Conservation (phyloP, 23 red algal genomes). For the Pyropia yezoensis region DNA sequence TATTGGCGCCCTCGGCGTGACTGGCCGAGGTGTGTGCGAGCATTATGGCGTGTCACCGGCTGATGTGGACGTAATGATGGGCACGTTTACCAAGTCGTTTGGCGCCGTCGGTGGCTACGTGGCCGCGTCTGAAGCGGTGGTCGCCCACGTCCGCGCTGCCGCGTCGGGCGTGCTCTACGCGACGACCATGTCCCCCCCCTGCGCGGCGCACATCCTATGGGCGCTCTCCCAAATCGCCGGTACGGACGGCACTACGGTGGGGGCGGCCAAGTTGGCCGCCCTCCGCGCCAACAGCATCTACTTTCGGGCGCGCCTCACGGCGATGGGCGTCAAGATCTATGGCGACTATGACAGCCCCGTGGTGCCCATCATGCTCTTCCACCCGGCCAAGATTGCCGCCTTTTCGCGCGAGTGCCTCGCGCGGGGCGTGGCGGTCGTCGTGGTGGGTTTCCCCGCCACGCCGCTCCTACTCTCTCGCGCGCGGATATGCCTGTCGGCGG, state of each 20-base stretch:
- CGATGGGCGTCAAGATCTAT: conserved; percentile 87
- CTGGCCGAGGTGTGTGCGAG: conserved; percentile 83
- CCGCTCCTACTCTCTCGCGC: conserved; percentile 81
- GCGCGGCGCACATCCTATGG: conserved; percentile 85
- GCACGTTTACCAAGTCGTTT: conserved; percentile 98
- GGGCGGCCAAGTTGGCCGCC: conserved; percentile 51
- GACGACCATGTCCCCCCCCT: conserved; percentile 80
- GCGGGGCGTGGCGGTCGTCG: conserved; percentile 90
- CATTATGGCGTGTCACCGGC: conserved; percentile 56
- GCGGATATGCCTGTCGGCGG: conserved; percentile 85
- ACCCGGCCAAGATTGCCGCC: conserved; percentile 82
- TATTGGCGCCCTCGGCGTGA: conserved; percentile 87
- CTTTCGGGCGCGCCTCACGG: conserved; percentile 67
- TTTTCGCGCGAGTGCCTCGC: conserved; percentile 92
- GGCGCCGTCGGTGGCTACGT: conserved; percentile 98
- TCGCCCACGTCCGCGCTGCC: conserved; percentile 57
- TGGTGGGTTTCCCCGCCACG: conserved; percentile 97
- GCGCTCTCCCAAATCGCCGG: conserved; percentile 78
- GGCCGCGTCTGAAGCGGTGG: conserved; percentile 40
- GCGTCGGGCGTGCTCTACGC: conserved; percentile 74
- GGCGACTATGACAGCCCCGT: conserved; percentile 89
- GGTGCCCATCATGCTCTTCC: conserved; percentile 97
- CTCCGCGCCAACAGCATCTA: conserved; percentile 87
- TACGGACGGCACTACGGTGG: conserved; percentile 77
- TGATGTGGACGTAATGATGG: conserved; percentile 99